phyloP scores from a whole-genome alignment of 2,329 filamentous ascomycete species.

The Xylariaceae sp. region DNA sequence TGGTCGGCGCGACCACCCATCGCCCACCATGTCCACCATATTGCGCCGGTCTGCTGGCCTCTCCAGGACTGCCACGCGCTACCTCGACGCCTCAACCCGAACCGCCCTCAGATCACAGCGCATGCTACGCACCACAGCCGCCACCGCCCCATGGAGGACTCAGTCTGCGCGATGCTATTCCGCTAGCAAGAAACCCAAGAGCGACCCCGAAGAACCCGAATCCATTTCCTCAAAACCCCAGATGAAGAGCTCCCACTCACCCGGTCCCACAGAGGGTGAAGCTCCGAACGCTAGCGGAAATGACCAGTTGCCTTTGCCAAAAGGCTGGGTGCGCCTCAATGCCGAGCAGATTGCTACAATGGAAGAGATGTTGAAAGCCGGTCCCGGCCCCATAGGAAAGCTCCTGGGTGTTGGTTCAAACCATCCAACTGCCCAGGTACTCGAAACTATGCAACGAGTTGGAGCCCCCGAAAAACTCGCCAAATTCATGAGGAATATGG shows the following conservation, averaged over 20 bases:
- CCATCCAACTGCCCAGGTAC: no score
- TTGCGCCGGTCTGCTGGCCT: conserved; percentile 29
- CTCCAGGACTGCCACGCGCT: conserved; percentile 23
- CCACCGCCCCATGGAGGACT: conserved; percentile 23
- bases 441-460: no score
- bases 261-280: conserved; percentile 25
- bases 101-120: conserved; percentile 23
- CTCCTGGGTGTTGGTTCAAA: no score
- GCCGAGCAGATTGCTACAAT: conserved; percentile 18
- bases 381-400: not conserved
- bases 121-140: conserved; percentile 21
- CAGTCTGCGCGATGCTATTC: conserved; percentile 25
- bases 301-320: conserved; percentile 20
- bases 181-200: conserved; percentile 18
- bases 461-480: no score
- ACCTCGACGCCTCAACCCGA: conserved; percentile 22
- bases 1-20: conserved; percentile 16
- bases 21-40: conserved; percentile 32
- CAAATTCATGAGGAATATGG: no score
- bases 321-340: conserved; percentile 28
- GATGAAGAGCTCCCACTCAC: conserved; percentile 26
- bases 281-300: conserved; percentile 9
- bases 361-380: not conserved
- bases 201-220: conserved; percentile 10
- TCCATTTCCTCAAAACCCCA: conserved; percentile 16